These are phyloP conservation scores for Hamamelis virginiana DNA, from an alignment of 164 flowering plant species.

Conservation along the genomic window DNA sequence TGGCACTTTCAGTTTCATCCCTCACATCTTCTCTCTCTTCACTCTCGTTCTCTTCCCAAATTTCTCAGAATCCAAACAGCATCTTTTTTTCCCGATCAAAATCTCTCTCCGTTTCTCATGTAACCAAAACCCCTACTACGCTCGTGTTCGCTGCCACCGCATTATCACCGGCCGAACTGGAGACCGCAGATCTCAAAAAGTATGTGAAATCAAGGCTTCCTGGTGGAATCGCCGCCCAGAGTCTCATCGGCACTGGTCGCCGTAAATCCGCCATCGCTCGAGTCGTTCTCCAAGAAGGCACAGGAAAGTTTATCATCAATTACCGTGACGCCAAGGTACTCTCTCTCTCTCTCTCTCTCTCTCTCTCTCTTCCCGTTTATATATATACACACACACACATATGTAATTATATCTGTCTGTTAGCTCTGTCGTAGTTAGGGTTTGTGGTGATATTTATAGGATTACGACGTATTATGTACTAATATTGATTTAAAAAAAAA, in stretches of 20 bases:
- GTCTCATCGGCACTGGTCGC: slow-evolving; percentile 75
- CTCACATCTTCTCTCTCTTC: slow-evolving; percentile 65
- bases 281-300: slow-evolving; percentile 90
- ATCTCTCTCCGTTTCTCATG: slow-evolving; percentile 14
- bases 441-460: too few species aligned
- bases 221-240: slow-evolving; percentile 93
- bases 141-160: slow-evolving; percentile 33
- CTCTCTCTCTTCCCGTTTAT: neutral
- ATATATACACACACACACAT: too few species aligned
- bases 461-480: too few species aligned
- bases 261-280: slow-evolving; percentile 89
- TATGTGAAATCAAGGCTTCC: slow-evolving; percentile 84
- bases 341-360: neutral
- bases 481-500: too few species aligned
- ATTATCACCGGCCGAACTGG: slow-evolving; percentile 33
- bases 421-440: too few species aligned
- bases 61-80: slow-evolving; percentile 45
- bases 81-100: slow-evolving; percentile 33
- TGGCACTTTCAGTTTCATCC: slow-evolving; percentile 59
- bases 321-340: slow-evolving; percentile 85
- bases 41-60: slow-evolving; percentile 67
- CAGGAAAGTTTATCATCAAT: slow-evolving; percentile 78
- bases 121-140: slow-evolving; percentile 17
- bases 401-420: too few species aligned
- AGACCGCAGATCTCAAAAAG: slow-evolving; percentile 47